These are phyloP conservation scores for Phanerochaete carnosa DNA, from an alignment of 768 basidiomycete species.

Conservation along the genomic window DNA sequence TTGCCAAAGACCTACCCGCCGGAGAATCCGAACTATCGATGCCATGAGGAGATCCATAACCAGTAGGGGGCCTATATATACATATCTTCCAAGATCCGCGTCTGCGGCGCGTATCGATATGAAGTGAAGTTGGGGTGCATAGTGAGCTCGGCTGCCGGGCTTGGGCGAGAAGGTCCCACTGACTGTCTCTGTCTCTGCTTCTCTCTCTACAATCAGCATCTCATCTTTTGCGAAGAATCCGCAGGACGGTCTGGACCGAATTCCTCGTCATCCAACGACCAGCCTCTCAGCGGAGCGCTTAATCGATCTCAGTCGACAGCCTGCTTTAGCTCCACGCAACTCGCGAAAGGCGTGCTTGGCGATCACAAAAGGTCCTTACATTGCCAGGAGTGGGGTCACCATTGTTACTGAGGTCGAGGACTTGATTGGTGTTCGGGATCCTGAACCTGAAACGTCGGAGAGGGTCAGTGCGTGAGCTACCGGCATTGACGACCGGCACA, in stretches of 20 bases:
- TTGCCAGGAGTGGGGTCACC: constrained; percentile 43
- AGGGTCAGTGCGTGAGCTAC: neutral
- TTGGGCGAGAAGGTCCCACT: neutral
- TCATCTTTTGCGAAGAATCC: neutral
- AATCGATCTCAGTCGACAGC: neutral
- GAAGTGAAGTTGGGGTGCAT: neutral
- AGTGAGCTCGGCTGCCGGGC: neutral
- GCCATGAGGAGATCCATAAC: neutral
- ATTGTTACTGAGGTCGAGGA: constrained; percentile 44
- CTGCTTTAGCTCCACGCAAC: neutral
- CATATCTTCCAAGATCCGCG: neutral
- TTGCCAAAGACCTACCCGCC: neutral
- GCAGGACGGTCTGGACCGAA: neutral
- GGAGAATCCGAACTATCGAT: neutral
- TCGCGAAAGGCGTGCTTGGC: neutral
- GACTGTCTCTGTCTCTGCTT: neutral
- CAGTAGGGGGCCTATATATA: neutral
- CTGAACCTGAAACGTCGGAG: constrained; percentile 36
- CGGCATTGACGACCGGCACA: constrained; percentile 7
- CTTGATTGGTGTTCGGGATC: constrained; percentile 39
- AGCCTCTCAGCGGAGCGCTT: neutral
- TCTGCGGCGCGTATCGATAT: neutral
- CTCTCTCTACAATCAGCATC: neutral
- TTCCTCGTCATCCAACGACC: neutral
- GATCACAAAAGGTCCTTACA: too few relatives aligned